Conservation (phyloP, 805 yeast species). For the Starmerella vitae region DNA sequence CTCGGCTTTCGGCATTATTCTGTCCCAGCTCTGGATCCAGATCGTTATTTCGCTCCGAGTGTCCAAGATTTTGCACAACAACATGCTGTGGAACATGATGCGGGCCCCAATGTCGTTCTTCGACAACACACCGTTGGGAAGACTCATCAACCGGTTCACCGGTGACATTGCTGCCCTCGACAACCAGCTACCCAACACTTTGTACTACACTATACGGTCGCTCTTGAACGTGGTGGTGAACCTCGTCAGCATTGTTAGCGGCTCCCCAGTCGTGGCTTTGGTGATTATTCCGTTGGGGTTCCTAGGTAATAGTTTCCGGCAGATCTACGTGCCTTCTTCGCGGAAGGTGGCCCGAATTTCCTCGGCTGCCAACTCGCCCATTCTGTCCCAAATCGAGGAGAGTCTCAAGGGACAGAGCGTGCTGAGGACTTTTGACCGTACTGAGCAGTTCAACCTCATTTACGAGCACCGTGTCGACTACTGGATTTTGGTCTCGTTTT, state of each 20-base stretch:
- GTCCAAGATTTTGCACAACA: constrained; percentile 34
- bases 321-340: constrained; percentile 50
- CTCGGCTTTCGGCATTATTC: constrained; percentile 21
- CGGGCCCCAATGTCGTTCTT: constrained; percentile 64
- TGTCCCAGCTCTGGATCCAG: constrained; percentile 37
- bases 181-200: constrained; percentile 49
- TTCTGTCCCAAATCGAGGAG: constrained; percentile 71
- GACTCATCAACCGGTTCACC: constrained; percentile 65
- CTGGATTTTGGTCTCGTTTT: constrained; percentile 38
- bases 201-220: constrained; percentile 40
- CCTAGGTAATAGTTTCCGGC: constrained; percentile 55
- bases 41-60: constrained; percentile 33
- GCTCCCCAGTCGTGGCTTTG: constrained; percentile 55
- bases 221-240: constrained; percentile 42
- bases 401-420: constrained; percentile 64
- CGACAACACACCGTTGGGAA: constrained; percentile 71
- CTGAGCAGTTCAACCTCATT: constrained; percentile 40
- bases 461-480: constrained; percentile 21
- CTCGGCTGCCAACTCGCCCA: constrained; percentile 58
- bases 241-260: constrained; percentile 44
- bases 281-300: constrained; percentile 41
- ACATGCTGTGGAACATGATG: constrained; percentile 42
- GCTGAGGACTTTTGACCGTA: constrained; percentile 57
- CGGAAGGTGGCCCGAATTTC: constrained; percentile 65
- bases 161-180: constrained; percentile 68